A percentile compares a stretch with the other conserved stretches of the same genome.
phyloP scores from a whole-genome alignment of 768 basidiomycete genomes.

The Lentinula edodes region DNA sequence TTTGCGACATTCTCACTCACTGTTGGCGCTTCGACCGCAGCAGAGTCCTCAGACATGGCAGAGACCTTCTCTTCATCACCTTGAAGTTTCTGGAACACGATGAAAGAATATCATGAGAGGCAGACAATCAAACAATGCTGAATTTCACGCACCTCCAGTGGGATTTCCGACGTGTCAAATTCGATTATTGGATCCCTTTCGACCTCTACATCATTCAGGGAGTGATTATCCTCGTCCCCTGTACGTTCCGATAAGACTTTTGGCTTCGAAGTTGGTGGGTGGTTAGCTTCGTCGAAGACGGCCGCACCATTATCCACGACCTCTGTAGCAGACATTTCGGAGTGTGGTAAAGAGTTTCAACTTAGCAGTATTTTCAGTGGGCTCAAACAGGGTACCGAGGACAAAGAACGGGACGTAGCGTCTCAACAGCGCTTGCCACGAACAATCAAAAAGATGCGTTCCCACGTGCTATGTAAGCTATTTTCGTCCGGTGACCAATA shows the following conservation, averaged over 20 bases:
- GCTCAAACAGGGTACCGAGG: neutral
- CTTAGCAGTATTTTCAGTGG: neutral
- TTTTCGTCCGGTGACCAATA: neutral
- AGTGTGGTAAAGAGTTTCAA: neutral
- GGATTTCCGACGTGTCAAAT: neutral
- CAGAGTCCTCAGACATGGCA: neutral
- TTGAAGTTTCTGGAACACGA: neutral
- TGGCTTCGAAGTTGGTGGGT: neutral
- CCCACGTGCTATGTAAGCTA: neutral
- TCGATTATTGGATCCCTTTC: neutral
- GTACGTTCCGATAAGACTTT: neutral
- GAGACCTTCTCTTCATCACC: neutral
- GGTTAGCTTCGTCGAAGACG: neutral
- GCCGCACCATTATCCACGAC: neutral
- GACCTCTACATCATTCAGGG: neutral
- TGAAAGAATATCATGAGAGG: neutral
- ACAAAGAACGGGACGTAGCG: neutral
- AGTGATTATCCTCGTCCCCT: neutral
- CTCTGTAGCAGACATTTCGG: conserved; percentile 1
- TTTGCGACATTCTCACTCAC: neutral
- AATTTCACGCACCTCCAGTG: neutral
- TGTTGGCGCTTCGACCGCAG: neutral
- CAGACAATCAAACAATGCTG: neutral
- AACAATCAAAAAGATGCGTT: neutral
- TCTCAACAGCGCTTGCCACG: neutral